These are phyloP conservation scores for Diophrys appendiculata DNA, from an alignment of 73 alveolate genomes.

Conservation along the genomic window DNA sequence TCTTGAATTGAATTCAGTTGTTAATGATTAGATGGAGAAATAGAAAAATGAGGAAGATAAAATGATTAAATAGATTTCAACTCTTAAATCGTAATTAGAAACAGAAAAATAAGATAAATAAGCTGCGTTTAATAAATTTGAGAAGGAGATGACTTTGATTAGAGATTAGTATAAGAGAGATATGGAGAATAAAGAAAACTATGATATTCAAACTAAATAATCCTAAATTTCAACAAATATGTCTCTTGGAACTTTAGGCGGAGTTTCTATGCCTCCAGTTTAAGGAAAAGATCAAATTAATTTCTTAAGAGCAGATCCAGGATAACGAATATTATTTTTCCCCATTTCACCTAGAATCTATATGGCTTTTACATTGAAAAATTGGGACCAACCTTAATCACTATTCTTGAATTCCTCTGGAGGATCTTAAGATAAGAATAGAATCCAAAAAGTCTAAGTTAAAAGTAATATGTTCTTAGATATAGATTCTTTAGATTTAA, in stretches of 20 bases:
- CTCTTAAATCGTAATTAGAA: background rate
- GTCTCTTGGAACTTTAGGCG: background rate
- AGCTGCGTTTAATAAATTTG: background rate
- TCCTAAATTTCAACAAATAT: too few relatives aligned
- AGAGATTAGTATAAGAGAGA: background rate
- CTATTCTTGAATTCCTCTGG: background rate
- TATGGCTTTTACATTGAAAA: background rate
- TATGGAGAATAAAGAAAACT: background rate
- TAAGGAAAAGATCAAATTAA: background rate
- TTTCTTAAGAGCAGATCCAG: background rate
- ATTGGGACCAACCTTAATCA: background rate
- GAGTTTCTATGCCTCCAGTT: background rate
- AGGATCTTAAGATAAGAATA: background rate
- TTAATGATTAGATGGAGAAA: background rate
- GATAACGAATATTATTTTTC: background rate
- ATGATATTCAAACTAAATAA: too few relatives aligned
- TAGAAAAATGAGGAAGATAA: background rate
- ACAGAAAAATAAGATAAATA: background rate
- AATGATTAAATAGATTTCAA: too few relatives aligned
- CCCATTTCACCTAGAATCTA: background rate
- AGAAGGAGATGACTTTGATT: background rate
- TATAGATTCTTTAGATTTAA: background rate
- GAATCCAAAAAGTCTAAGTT: background rate
- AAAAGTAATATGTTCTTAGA: background rate
- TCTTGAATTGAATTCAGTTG: background rate